Evolutionary conservation across 148 eudicot species (phyloP).

Genomic region (Tetragonia tetragonoides): DNA sequence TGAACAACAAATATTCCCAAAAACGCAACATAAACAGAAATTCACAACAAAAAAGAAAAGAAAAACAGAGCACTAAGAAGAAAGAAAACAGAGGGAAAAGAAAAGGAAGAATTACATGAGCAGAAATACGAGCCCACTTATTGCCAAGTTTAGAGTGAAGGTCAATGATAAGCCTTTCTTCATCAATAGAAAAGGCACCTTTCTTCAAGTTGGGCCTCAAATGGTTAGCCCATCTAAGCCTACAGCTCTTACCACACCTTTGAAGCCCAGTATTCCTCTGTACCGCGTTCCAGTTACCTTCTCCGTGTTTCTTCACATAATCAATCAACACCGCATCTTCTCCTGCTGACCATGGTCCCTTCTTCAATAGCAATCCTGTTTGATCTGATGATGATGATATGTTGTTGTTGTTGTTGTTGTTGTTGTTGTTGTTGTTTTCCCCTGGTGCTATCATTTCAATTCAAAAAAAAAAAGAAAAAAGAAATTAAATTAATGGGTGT

Average conservation of each 20-base stretch:
- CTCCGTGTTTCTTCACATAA: conserved; percentile 77
- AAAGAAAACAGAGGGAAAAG: background rate
- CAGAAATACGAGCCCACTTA: conserved; percentile 96
- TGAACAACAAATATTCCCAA: no score
- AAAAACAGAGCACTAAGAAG: background rate
- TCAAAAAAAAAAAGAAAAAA: no score
- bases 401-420: no score
- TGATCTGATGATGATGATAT: no score
- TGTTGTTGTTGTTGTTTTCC: background rate
- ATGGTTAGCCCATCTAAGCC: conserved; percentile 91
- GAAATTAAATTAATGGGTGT: no score
- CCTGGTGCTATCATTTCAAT: background rate
- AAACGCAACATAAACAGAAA: background rate
- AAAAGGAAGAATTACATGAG: conserved; percentile 43
- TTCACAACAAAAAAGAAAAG: background rate
- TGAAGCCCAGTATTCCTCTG: conserved; percentile 58
- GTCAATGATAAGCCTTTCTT: conserved; percentile 64
- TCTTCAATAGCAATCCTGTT: conserved; percentile 34
- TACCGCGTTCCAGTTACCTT: conserved; percentile 92
- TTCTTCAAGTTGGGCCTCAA: conserved; percentile 76
- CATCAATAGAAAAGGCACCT: conserved; percentile 71
- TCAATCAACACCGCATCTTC: conserved; percentile 76
- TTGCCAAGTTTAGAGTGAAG: conserved; percentile 82
- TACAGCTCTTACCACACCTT: conserved; percentile 90
- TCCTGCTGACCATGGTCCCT: conserved; percentile 82